Base-by-base conservation (phyloP, 805 yeast genomes). In the Candida arabinofermentans region DNA sequence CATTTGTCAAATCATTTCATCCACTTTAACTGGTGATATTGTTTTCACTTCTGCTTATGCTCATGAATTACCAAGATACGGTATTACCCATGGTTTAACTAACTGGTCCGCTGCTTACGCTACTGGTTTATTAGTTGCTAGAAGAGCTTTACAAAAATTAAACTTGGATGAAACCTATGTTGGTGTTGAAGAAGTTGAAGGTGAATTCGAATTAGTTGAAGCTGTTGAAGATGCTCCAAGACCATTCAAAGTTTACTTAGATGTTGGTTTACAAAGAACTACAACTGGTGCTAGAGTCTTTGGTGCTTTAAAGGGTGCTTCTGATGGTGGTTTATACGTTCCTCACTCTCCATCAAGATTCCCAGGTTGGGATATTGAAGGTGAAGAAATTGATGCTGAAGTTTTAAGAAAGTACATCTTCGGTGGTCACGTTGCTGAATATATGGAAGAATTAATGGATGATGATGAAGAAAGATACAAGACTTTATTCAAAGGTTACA, bases 41-140 rank as follows among this genome's bases (percentile, higher is more conserved):
- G 97, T 91, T 50, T 79, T 93, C 67, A 79, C 96, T 59, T 91
- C 98, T 71, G 99, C 99, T 70, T 93, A 93, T 83, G 79, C 99
- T 56, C 98, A 93, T 66, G 99, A 93, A 80, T 83, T 93, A 67
- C 98, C 98, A 79, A 80, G 76, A 69, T 93, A 87, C 82, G 99
- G 99, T 70, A 88, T 93, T 68, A 79, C 77, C 69, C 96, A 87
- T 75, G 99, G 99, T 85, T 83, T 93, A 72, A 91, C 99, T 71
- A 93, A 93, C 95, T 93, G 99, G 99, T 77, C 99, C 52, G 98
- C 99, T 71, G 98, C 96, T 71, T 93, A 93, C 80, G 97, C 98
- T 66, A 86, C 87, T 64, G 99, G 99, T 83, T 79, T 93, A 61
- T 81, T 93, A 70, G 83, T 93, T 69, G 99, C 99, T 76, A 90